Percentiles rank a stretch among this genome's conserved stretches.
Evolutionary conservation across 1,139 yeast genomes (phyloP).

Genomic region (Geotrichum carabidarum): DNA sequence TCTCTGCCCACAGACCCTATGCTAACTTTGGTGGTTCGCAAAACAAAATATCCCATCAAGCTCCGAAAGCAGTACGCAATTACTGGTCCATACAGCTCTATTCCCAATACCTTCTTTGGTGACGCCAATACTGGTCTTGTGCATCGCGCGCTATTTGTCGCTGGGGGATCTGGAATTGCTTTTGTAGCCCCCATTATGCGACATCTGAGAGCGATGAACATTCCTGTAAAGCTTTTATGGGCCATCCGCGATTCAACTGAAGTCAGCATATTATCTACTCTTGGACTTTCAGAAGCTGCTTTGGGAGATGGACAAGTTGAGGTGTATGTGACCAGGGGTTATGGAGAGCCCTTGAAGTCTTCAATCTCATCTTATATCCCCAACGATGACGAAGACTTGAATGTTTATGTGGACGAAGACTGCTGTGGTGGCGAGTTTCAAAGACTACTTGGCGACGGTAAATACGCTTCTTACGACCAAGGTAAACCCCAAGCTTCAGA

Average conservation of each 20-base stretch:
- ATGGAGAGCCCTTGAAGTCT: background rate
- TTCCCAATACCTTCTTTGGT: constrained; percentile 32
- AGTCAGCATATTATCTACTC: constrained; percentile 50
- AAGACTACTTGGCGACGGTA: constrained; percentile 5
- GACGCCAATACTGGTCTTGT: constrained; percentile 35
- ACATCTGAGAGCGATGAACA: constrained; percentile 69
- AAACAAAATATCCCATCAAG: constrained; percentile 55
- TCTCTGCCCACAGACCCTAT: constrained; percentile 53
- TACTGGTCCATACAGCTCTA: constrained; percentile 63
- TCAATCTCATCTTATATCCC: constrained; percentile 3
- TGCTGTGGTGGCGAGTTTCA: constrained; percentile 14
- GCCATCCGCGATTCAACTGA: constrained; percentile 81
- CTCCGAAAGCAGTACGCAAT: constrained; percentile 53
- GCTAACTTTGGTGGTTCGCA: constrained; percentile 52
- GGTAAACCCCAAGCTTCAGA: constrained; percentile 1
- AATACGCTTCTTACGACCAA: background rate
- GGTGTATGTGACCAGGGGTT: constrained; percentile 31
- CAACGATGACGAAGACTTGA: constrained; percentile 14
- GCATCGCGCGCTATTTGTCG: constrained; percentile 55
- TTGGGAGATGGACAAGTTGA: constrained; percentile 32
- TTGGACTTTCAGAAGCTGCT: constrained; percentile 34
- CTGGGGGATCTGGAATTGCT: constrained; percentile 77
- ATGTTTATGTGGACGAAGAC: constrained; percentile 13
- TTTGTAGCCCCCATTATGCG: constrained; percentile 77
- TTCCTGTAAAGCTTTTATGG: constrained; percentile 76